These are phyloP conservation scores for Suhomyces anneliseae DNA, from an alignment of 1,139 yeast genomes.

Conservation along the genomic window DNA sequence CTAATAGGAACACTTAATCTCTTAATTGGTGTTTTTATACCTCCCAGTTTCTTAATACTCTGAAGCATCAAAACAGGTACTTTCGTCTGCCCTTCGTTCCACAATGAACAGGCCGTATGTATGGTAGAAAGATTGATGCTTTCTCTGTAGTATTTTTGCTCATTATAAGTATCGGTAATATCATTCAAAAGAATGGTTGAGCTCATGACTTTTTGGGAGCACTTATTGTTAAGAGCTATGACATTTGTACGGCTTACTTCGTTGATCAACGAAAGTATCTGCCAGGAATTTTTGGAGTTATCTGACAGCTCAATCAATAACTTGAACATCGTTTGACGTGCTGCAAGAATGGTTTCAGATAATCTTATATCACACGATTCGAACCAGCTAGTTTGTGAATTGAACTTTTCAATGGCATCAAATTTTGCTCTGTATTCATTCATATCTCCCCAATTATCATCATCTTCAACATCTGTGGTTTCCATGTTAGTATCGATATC, in stretches of 20 bases:
- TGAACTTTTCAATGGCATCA: constrained; percentile 8
- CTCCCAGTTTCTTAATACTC: constrained; percentile 18
- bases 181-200: constrained; percentile 48
- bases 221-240: constrained; percentile 33
- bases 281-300: constrained; percentile 2
- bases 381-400: constrained; percentile 37
- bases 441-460: not conserved
- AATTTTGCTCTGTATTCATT: not conserved
- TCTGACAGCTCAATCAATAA: constrained; percentile 15
- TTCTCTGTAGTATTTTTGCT: constrained; percentile 2
- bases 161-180: not conserved
- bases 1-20: constrained; percentile 24
- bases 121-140: constrained; percentile 36
- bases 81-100: constrained; percentile 56
- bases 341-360: constrained; percentile 43
- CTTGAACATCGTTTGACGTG: constrained; percentile 39
- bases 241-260: constrained; percentile 46
- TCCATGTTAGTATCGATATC: too few species aligned
- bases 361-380: constrained; percentile 29
- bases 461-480: not conserved
- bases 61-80: constrained; percentile 55
- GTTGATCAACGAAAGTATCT: constrained; percentile 30
- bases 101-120: constrained; percentile 56
- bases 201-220: constrained; percentile 51
- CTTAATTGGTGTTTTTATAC: constrained; percentile 20